Percentiles rank a stretch among this genome's conserved stretches.
phyloP scores from a whole-genome alignment of 768 basidiomycete genomes.

The Auriculariales sp. region DNA sequence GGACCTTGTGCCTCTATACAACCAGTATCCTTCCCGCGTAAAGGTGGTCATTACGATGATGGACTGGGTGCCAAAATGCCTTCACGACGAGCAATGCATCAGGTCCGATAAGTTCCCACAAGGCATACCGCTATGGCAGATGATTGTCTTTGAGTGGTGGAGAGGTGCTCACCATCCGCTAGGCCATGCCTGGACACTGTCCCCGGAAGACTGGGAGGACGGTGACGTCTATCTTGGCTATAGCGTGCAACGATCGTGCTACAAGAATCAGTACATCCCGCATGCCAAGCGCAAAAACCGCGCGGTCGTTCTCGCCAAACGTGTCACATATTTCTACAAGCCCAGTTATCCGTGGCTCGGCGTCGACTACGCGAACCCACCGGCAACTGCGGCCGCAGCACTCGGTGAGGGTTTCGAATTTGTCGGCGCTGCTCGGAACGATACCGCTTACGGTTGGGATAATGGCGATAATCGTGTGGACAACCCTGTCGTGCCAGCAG shows the following conservation, averaged over 20 bases:
- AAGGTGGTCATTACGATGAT: not conserved
- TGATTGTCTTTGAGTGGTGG: slow-evolving; percentile 2
- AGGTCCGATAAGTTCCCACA: not conserved
- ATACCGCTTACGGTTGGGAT: too few species aligned
- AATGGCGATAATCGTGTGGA: too few species aligned
- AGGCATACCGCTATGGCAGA: slow-evolving; percentile 2
- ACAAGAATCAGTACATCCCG: not conserved
- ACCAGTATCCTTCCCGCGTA: not conserved
- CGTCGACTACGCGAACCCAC: not conserved
- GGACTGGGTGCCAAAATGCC: not conserved
- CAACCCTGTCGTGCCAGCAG: too few species aligned
- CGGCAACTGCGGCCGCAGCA: not conserved
- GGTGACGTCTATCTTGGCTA: slow-evolving; percentile 7
- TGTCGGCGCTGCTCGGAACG: too few species aligned
- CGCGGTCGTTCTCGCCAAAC: slow-evolving; percentile 5
- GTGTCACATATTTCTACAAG: not conserved
- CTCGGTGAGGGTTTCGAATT: too few species aligned
- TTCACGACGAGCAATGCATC: not conserved
- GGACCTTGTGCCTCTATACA: not conserved
- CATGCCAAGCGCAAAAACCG: slow-evolving; percentile 1
- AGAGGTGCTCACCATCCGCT: slow-evolving; percentile 2
- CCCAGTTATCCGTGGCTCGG: not conserved
- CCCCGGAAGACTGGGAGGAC: slow-evolving; percentile 1
- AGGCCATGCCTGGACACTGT: slow-evolving; percentile 1
- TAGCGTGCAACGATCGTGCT: slow-evolving; percentile 4